Evolutionary conservation across 805 yeast species (phyloP), one percentile per base, ranked within the genome.

Genomic region (Monosporozyma unispora): DNA sequence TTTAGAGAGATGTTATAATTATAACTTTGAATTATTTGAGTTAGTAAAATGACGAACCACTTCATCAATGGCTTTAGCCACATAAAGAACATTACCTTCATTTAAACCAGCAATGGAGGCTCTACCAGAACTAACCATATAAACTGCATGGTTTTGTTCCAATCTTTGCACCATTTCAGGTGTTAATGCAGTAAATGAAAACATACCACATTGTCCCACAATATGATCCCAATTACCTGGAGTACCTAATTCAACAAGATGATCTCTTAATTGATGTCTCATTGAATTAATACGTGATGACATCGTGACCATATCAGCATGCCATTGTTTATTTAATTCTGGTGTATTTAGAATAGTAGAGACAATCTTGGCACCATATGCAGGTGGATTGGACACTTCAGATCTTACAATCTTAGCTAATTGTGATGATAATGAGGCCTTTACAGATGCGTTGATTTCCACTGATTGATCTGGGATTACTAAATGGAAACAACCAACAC

Each of bases 181-280:
- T 5, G 77, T 70, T 59, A 91, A 76, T 1, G 96, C 99, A 28
- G 98, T 91, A 72, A 82, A 91, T 33, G 96, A 88, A 67, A 91
- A 91, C 98, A 91, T 91, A 59, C 99, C 99, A 54, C 87, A 84
- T 74, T 93, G 99, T 55, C 75, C 74, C 44, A 81, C 83, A 61
- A 91, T 87, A 70, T 91, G 98, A 57, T 80, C 84, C 98, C 98
- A 91, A 59, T 74, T 78, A 45, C 96, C 96, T 28, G 96, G 96
- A 22, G 98, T 88, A 21, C 71, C 70, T 54, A 87, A 78, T 48
- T 69, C 67, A 46, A 76, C 77, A 53, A 91, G 76, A 52, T 76
- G 75, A 49, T 73, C 74, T 63, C 82, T 78, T 60, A 91, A 76
- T 18, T 74, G 76, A 29, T 70, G 63, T 72, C 98, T 84, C 96